Evolutionary conservation across 352 stramenopile species (phyloP), one percentile per base, ranked within the genome.

Genomic region (Phytopythium oedochilum): DNA sequence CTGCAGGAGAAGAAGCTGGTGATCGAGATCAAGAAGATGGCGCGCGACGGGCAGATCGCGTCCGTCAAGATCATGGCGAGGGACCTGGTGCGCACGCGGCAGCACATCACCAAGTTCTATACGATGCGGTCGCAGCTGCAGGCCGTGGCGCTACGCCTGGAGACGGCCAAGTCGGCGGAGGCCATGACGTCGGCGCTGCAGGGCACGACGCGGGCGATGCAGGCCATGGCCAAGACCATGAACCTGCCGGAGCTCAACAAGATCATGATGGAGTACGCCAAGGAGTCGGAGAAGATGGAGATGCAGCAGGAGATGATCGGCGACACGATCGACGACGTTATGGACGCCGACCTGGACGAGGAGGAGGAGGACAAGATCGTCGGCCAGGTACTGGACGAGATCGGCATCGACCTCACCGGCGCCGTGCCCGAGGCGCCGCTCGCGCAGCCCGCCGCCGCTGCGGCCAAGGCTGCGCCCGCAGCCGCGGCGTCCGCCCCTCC

Each of bases 221-320:
- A 92, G 64, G 60, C 78, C 18, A 91, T 91, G 96, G 94, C 92
- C 2, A 89, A 96, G 48, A 97, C 96, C 12, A 99, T 99, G 94
- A 89, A 99, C 71, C 74, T 98, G 28, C 94, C 94, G 15, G 74
- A 75, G 20, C 89, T 99, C 25, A 97, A 97, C 61, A 97, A 99
- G 79, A 99, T 99, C 81, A 98, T 99, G 92, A 92, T 95, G 61
- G 95, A 99, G 54, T 99, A 99, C 73, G 96, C 96, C 48, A 94
- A 95, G 60, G 96, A 99, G 75, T 99, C 97, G 73, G 94, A 98
- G 74, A 97, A 97, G 67, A 97, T 96, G 58, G 96, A 99, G 73
- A 96, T 99, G 77, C 97, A 96, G 60, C 92, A 98, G 71, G 97
- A 99, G 78, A 98, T 98, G 67, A 95, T 99, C 63, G 94, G 95